Conservation (phyloP, 2,329 filamentous ascomycete species). For the Cryphonectria radicalis region DNA sequence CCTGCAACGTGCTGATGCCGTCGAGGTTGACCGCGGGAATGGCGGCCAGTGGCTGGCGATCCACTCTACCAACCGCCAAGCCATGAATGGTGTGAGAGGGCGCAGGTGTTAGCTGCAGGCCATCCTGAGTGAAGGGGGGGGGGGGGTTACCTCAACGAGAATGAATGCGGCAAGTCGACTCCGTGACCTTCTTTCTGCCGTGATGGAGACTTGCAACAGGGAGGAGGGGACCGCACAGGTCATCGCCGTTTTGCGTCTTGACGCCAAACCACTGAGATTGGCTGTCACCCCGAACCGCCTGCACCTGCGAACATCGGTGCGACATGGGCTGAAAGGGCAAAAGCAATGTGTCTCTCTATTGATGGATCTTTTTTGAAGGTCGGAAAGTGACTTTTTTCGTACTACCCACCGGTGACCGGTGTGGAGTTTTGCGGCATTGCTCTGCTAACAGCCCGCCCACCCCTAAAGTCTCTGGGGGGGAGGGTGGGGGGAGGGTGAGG, state of each 20-base stretch:
- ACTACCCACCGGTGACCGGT: background rate
- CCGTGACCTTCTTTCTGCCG: background rate
- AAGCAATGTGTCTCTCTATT: slow-evolving; percentile 5
- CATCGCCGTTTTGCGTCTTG: background rate
- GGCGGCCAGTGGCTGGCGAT: slow-evolving; percentile 20
- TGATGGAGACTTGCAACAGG: background rate
- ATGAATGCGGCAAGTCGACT: background rate
- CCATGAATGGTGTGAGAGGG: slow-evolving; percentile 19
- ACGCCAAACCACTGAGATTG: slow-evolving; percentile 1
- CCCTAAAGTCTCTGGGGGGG: too few species aligned
- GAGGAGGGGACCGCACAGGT: background rate
- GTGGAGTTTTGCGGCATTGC: background rate
- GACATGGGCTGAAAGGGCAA: background rate
- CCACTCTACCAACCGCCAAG: slow-evolving; percentile 19
- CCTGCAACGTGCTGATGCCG: slow-evolving; percentile 15
- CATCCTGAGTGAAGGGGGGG: background rate
- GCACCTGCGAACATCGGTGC: background rate
- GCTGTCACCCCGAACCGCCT: background rate
- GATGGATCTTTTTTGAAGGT: background rate
- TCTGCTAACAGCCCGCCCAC: background rate
- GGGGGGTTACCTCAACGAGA: background rate
- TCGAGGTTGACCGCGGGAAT: slow-evolving; percentile 19
- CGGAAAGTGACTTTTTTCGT: background rate
- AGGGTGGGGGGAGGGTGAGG: too few species aligned
- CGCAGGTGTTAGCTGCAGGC: slow-evolving; percentile 26